Conservation (phyloP, 2,329 filamentous ascomycete genomes). For the Colletotrichum godetiae region DNA sequence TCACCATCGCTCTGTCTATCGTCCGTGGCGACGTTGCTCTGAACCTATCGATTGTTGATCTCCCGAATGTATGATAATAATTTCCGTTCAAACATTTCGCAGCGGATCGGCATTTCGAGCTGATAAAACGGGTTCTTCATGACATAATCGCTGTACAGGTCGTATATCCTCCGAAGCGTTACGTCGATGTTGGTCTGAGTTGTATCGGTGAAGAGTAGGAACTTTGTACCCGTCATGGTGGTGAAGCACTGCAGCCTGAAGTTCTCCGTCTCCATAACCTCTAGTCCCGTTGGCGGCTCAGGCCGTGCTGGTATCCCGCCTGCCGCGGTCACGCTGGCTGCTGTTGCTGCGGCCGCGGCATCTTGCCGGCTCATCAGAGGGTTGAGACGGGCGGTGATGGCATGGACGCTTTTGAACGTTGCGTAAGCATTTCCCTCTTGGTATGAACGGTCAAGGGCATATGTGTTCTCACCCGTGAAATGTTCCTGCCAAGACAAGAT, state of each 20-base stretch:
- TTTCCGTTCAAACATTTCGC: conserved; percentile 93
- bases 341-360: conserved; percentile 47
- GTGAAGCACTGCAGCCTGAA: conserved; percentile 97
- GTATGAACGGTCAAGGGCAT: conserved; percentile 34
- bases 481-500: conserved; percentile 94
- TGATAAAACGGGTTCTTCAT: conserved; percentile 99
- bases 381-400: conserved; percentile 73
- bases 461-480: conserved; percentile 82
- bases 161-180: conserved; percentile 87
- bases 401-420: conserved; percentile 67
- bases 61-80: conserved; percentile 83
- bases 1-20: not conserved
- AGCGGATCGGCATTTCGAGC: conserved; percentile 95
- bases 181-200: conserved; percentile 88
- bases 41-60: conserved; percentile 66
- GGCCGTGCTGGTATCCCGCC: conserved; percentile 57
- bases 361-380: conserved; percentile 59
- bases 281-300: conserved; percentile 80
- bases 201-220: conserved; percentile 92
- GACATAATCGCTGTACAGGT: conserved; percentile 95
- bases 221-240: conserved; percentile 94
- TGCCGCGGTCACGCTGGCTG: conserved; percentile 46
- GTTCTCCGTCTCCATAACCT: conserved; percentile 92
- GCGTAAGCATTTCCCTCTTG: conserved; percentile 23
- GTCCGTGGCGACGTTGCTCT: conserved; percentile 22